Evolutionary conservation across 2,329 filamentous ascomycete genomes (phyloP).

Genomic region (Beauveria pseudobassiana): DNA sequence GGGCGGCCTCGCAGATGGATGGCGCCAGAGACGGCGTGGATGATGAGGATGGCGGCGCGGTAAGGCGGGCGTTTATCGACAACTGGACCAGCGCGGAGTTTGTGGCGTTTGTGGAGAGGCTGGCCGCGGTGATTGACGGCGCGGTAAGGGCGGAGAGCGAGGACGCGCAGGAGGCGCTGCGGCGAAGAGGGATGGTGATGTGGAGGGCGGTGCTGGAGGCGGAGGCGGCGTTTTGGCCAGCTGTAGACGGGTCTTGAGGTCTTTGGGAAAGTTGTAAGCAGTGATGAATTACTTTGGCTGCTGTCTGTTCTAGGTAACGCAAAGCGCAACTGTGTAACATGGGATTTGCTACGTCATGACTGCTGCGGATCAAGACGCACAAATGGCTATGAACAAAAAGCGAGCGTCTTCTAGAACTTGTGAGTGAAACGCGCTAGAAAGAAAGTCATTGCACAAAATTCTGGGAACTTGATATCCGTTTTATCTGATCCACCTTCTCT

Average conservation of each 20-base stretch:
- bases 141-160: constrained; percentile 34
- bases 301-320: no score
- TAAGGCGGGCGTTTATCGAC: constrained; percentile 57
- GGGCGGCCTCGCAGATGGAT: constrained; percentile 33
- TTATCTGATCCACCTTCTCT: no score
- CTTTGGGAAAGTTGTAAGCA: no score
- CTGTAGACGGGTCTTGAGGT: constrained; percentile 15
- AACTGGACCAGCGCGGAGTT: constrained; percentile 62
- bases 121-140: constrained; percentile 49
- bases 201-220: constrained; percentile 46
- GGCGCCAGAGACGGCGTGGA: constrained; percentile 9
- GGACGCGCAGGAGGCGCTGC: constrained; percentile 24
- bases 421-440: no score
- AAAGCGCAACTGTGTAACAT: no score
- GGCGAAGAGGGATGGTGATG: constrained; percentile 33
- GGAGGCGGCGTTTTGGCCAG: constrained; percentile 54
- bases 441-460: no score
- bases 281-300: no score
- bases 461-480: no score
- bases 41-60: constrained; percentile 50
- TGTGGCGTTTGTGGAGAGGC: constrained; percentile 46
- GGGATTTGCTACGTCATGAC: no score
- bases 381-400: no score
- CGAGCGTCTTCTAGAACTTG: no score
- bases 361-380: no score